These are phyloP conservation scores for Colletotrichum gloeosporioides DNA, from an alignment of 2,329 filamentous ascomycete genomes.

Conservation along the genomic window DNA sequence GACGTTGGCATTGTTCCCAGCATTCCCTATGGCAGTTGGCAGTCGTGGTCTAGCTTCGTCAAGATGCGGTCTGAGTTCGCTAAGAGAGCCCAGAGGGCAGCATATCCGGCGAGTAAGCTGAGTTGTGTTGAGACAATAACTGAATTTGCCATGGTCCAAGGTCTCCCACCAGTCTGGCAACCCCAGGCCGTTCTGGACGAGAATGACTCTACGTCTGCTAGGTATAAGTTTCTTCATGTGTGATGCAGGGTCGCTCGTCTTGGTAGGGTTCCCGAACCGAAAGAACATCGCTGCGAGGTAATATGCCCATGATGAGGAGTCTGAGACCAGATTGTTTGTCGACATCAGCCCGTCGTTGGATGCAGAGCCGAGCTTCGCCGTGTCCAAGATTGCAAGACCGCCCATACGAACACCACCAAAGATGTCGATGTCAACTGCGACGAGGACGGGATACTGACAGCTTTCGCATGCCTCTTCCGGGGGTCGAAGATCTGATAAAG, in stretches of 20 bases:
- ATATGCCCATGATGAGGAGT: not conserved
- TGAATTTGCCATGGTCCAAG: not conserved
- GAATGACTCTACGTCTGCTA: not conserved
- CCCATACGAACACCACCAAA: not conserved
- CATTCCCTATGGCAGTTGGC: not conserved
- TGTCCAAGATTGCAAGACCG: not conserved
- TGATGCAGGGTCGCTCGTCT: not conserved
- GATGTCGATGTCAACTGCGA: not conserved
- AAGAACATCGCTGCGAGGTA: not conserved
- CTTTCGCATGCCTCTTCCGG: not conserved
- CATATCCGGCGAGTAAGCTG: not conserved
- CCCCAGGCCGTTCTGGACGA: not conserved
- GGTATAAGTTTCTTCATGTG: not conserved
- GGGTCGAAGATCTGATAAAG: not conserved
- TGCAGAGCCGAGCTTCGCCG: not conserved
- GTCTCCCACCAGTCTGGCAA: not conserved
- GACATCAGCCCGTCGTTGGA: not conserved
- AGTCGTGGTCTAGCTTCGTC: not conserved
- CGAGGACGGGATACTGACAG: not conserved
- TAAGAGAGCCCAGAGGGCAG: rapidly evolving
- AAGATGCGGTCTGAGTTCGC: not conserved
- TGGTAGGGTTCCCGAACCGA: rapidly evolving
- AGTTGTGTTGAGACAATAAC: not conserved
- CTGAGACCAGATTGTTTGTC: not conserved
- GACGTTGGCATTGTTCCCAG: not conserved